Evolutionary conservation across 306 rosid genomes (phyloP).

Genomic region (Cicer arietinum): DNA sequence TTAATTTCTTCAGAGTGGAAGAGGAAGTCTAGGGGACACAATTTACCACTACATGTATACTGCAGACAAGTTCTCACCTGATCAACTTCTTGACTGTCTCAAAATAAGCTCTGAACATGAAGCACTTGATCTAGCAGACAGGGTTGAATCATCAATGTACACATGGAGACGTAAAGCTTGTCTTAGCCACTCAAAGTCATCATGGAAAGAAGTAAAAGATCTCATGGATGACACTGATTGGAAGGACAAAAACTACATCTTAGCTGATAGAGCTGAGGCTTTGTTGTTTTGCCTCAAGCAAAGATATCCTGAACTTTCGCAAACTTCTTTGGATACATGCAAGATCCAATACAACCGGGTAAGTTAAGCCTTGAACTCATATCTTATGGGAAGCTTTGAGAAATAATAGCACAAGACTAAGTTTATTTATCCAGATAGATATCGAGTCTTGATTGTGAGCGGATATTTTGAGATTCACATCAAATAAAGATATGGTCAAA

Average conservation of each 20-base stretch:
- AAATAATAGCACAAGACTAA: background rate
- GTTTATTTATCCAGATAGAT: background rate
- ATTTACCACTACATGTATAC: constrained; percentile 67
- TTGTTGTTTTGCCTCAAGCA: constrained; percentile 78
- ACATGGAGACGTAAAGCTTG: constrained; percentile 95
- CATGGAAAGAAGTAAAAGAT: constrained; percentile 90
- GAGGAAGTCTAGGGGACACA: constrained; percentile 76
- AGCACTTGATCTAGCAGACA: constrained; percentile 90
- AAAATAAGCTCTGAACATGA: constrained; percentile 83
- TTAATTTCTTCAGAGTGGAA: constrained; percentile 70
- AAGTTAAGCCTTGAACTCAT: constrained; percentile 23
- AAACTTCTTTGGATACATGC: constrained; percentile 88
- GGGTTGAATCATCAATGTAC: constrained; percentile 93
- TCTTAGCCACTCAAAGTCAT: constrained; percentile 73
- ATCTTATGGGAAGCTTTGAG: constrained; percentile 4
- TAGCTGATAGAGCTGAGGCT: constrained; percentile 89
- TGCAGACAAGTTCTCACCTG: constrained; percentile 76
- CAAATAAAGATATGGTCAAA: no score
- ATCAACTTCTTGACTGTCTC: constrained; percentile 71
- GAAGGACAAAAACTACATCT: constrained; percentile 73
- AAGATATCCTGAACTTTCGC: constrained; percentile 92
- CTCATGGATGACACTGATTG: constrained; percentile 69
- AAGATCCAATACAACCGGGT: constrained; percentile 90
- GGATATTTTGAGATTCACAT: no score
- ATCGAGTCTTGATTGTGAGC: background rate